Evolutionary conservation across 2,329 filamentous ascomycete genomes (phyloP).

Genomic region (Rutstroemia sydowiana): DNA sequence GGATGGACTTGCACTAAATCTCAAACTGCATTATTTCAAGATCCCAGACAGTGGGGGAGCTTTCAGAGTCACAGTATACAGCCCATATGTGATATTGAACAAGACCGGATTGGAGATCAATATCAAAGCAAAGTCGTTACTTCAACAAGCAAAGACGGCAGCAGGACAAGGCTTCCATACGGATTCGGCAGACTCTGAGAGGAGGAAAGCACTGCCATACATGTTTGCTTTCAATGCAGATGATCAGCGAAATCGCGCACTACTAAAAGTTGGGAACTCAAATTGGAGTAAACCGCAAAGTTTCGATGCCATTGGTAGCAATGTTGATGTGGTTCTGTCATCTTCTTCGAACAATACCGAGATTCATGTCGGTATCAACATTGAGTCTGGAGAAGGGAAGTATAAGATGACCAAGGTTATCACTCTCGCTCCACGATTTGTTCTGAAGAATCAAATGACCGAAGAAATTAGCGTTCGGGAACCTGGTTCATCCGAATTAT

Average conservation of each 20-base stretch:
- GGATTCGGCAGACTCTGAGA: conserved; percentile 41
- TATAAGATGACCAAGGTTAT: conserved; percentile 97
- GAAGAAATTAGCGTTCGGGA: conserved; percentile 89
- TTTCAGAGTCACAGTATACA: conserved; percentile 92
- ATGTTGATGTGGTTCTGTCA: conserved; percentile 76
- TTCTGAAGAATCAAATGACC: conserved; percentile 85
- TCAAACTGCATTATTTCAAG: conserved; percentile 84
- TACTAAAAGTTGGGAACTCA: conserved; percentile 82
- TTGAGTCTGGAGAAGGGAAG: conserved; percentile 88
- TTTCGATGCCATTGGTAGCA: conserved; percentile 95
- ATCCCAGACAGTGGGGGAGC: conserved; percentile 89
- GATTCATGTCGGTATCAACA: conserved; percentile 83
- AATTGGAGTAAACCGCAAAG: conserved; percentile 96
- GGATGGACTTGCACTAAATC: conserved; percentile 67
- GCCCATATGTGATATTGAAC: conserved; percentile 90
- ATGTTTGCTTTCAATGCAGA: conserved; percentile 93
- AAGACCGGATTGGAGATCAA: conserved; percentile 87
- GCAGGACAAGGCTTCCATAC: conserved; percentile 68
- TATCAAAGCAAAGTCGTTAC: conserved; percentile 80
- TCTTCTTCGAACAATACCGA: conserved; percentile 64
- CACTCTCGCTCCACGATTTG: conserved; percentile 84
- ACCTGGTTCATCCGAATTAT: conserved; percentile 79
- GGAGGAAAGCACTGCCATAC: conserved; percentile 74
- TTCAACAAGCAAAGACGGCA: conserved; percentile 73
- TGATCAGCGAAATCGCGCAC: conserved; percentile 82